These are phyloP conservation scores for Cyclotella distinguenda DNA, from an alignment of 108 stramenopile genomes.

Conservation along the genomic window DNA sequence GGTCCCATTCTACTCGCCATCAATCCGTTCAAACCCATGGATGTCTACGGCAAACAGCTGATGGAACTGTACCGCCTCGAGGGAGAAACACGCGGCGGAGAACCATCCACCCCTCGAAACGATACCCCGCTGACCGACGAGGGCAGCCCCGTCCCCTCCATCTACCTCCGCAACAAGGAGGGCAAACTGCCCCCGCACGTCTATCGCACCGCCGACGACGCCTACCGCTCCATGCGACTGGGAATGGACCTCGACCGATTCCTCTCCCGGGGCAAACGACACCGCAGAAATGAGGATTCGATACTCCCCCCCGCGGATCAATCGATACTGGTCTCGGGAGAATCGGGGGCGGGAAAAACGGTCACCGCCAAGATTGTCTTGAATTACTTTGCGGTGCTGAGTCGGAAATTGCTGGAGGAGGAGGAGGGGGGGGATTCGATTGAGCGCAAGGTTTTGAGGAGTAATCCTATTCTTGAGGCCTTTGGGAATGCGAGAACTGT, in stretches of 20 bases:
- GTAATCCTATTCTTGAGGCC: constrained; percentile 89
- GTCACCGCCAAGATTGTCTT: constrained; percentile 87
- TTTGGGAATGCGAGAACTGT: constrained; percentile 91
- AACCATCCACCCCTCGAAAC: neutral
- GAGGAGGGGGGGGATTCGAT: constrained; percentile 26
- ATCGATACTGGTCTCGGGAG: constrained; percentile 82
- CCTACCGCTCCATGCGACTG: constrained; percentile 79
- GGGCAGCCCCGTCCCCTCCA: constrained; percentile 22
- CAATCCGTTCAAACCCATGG: constrained; percentile 58
- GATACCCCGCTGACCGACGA: constrained; percentile 22
- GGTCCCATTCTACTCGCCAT: constrained; percentile 61
- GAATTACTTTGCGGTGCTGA: constrained; percentile 81
- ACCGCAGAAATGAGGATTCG: neutral
- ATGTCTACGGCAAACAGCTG: constrained; percentile 31
- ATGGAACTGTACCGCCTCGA: constrained; percentile 41
- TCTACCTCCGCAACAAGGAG: constrained; percentile 30
- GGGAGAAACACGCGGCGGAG: constrained; percentile 21
- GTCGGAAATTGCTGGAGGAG: constrained; percentile 48
- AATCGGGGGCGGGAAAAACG: constrained; percentile 87
- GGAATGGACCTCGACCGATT: constrained; percentile 47
- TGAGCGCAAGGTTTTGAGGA: constrained; percentile 81
- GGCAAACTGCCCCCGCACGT: constrained; percentile 33
- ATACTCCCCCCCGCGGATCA: constrained; percentile 48
- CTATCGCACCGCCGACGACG: constrained; percentile 87
- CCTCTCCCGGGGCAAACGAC: constrained; percentile 5